Conservation (phyloP, 2,329 filamentous ascomycete genomes). For the Cercospora janseana region DNA sequence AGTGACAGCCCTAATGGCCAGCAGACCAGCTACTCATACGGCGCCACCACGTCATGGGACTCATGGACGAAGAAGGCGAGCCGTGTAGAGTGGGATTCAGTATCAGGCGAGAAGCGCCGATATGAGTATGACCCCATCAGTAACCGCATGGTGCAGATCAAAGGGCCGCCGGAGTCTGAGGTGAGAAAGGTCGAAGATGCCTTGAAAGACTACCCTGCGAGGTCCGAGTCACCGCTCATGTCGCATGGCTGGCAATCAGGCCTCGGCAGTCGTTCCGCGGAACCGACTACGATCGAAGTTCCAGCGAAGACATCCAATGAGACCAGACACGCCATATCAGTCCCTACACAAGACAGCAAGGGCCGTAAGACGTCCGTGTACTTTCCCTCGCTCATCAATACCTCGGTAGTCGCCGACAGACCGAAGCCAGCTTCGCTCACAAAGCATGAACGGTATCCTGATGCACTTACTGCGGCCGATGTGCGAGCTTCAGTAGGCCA, state of each 20-base stretch:
- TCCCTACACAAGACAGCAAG: conserved; percentile 22
- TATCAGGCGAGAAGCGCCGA: conserved; percentile 30
- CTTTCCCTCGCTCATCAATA: conserved; percentile 31
- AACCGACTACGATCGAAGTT: conserved; percentile 16
- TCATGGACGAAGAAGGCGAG: conserved; percentile 35
- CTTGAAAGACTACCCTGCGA: conserved; percentile 16
- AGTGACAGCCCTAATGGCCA: conserved; percentile 22
- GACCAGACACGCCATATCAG: conserved; percentile 20
- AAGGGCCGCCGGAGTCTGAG: conserved; percentile 14
- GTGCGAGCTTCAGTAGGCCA: conserved; percentile 47
- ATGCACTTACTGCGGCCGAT: conserved; percentile 43
- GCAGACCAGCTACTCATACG: conserved; percentile 29
- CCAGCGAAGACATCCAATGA: conserved; percentile 20
- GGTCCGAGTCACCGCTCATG: conserved; percentile 19
- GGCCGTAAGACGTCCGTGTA: conserved; percentile 25
- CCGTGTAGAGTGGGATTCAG: conserved; percentile 36
- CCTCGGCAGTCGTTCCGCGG: background rate
- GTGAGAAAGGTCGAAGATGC: conserved; percentile 17
- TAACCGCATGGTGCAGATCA: conserved; percentile 38
- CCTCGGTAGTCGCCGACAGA: conserved; percentile 18
- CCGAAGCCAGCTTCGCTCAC: conserved; percentile 32
- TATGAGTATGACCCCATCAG: conserved; percentile 42
- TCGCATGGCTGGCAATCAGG: conserved; percentile 19
- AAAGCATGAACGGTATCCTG: conserved; percentile 39
- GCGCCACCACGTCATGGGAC: conserved; percentile 34